Evolutionary conservation across 1,284 basidiomycete species (phyloP), one percentile per base, ranked within the genome.

Genomic region (Naganishia cerealis): DNA sequence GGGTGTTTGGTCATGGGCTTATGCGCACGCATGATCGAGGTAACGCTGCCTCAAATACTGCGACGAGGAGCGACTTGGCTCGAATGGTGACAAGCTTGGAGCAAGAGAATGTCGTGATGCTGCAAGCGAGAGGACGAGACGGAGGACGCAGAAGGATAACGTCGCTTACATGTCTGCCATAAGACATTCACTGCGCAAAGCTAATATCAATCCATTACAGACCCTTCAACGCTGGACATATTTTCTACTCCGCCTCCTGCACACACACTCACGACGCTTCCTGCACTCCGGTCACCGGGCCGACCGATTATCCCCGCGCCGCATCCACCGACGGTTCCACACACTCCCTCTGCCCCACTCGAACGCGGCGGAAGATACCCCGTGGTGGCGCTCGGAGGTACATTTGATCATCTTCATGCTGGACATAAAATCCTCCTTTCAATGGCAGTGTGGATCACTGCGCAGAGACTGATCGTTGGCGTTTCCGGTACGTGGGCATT

Each of bases 371-470:
- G 71, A 26, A 71, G 69, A 18, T 75, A 72, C 54, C 67, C 71
- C 1, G 79, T 81, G 16, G 74, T 78, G 3, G 83, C 83, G 75
- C 72, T 88, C 10, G 89, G 89, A 33, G 89, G 89, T 12, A 99
- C 95, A 0, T 99, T 99, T 78, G 95, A 99, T 80, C 96, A 99
- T 77, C 85, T 99, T 18, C 95, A 99, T 78, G 88, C 93, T 1
- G 95, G 95, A 0, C 95, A 99, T 84, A 98, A 98, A 82, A 94
- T 99, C 69, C 85, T 99, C 43, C 85, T 99, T 6, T 91, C 91
- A 73, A 92, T 96, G 87, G 89, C 87, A 9, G 87, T 90, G 1
- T 92, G 91, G 84, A 86, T 97, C 68, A 85, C 92, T 0, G 80
- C 82, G 56, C 80, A 85, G 71, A 92, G 91, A 78, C 81, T 99